Evolutionary conservation across 495 filamentous ascomycete genomes (phyloP).

Genomic region (Aspergillus nidulans): DNA sequence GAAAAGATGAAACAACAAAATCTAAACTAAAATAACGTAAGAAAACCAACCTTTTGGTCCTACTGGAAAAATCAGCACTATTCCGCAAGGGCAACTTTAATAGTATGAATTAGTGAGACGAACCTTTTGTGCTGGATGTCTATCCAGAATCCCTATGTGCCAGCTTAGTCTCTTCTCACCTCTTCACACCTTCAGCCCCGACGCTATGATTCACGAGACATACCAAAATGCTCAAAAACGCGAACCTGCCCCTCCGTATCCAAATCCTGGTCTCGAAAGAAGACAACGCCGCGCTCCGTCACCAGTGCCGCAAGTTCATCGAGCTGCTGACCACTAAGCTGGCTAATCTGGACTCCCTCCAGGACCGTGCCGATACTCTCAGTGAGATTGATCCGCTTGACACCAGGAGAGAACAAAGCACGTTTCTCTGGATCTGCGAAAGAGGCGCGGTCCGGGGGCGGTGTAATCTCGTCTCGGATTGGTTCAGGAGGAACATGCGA

Average conservation of each 20-base stretch:
- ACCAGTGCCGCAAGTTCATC: constrained; percentile 45
- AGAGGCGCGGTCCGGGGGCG: constrained; percentile 43
- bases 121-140: constrained; percentile 47
- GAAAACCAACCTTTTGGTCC: neutral
- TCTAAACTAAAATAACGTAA: too few species aligned
- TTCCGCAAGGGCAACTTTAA: neutral
- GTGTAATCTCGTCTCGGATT: constrained; percentile 33
- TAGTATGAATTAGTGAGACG: neutral
- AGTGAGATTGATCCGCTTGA: constrained; percentile 44
- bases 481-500: constrained; percentile 43
- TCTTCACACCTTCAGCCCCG: too few species aligned
- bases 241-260: constrained; percentile 48
- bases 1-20: too few species aligned
- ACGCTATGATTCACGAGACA: neutral
- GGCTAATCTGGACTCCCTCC: constrained; percentile 40
- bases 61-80: neutral
- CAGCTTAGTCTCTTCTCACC: too few species aligned
- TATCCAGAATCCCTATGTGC: constrained; percentile 31
- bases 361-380: constrained; percentile 47
- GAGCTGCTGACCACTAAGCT: constrained; percentile 31
- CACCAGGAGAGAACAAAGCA: constrained; percentile 42
- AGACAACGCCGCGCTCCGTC: constrained; percentile 38
- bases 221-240: constrained; percentile 50
- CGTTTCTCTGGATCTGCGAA: constrained; percentile 51
- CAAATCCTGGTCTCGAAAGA: constrained; percentile 44